Evolutionary conservation across 768 basidiomycete genomes (phyloP).

Genomic region (Cubamyces sp.): DNA sequence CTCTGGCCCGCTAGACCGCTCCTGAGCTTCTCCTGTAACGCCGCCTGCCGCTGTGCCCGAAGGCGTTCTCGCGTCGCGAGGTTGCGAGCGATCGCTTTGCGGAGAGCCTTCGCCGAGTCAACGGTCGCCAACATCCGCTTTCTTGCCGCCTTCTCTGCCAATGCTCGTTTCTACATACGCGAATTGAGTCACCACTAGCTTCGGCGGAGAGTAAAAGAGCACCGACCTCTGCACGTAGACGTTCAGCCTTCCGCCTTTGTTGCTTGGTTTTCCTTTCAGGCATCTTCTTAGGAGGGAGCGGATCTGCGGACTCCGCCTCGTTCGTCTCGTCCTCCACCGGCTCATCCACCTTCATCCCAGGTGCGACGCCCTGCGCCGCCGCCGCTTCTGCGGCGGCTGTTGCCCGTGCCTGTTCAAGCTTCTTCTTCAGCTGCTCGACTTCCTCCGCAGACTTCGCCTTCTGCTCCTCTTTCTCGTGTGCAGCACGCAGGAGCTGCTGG

Average conservation of each 20-base stretch:
- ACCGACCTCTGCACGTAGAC: conserved; percentile 65
- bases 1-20: conserved; percentile 72
- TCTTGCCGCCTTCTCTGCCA: conserved; percentile 59
- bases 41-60: conserved; percentile 44
- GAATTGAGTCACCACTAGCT: neutral
- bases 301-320: conserved; percentile 37
- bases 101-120: conserved; percentile 55
- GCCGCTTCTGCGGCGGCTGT: conserved; percentile 37
- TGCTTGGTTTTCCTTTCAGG: conserved; percentile 61
- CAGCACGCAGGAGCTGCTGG: conserved; percentile 67
- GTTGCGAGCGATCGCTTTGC: conserved; percentile 44
- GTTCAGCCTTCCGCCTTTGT: conserved; percentile 71
- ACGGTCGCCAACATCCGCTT: conserved; percentile 69
- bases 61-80: conserved; percentile 44
- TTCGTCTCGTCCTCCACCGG: conserved; percentile 40
- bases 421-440: conserved; percentile 55
- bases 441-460: conserved; percentile 57
- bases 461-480: conserved; percentile 66
- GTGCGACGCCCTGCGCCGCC: conserved; percentile 42
- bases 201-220: neutral
- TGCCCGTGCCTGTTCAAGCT: conserved; percentile 55
- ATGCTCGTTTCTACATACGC: conserved; percentile 57
- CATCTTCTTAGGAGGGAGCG: conserved; percentile 42
- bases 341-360: conserved; percentile 70
- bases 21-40: conserved; percentile 51